Percentiles rank a stretch among this genome's conserved stretches.
These are phyloP conservation scores for Beta vulgaris DNA, from an alignment of 148 eudicot species.

Conservation along the genomic window DNA sequence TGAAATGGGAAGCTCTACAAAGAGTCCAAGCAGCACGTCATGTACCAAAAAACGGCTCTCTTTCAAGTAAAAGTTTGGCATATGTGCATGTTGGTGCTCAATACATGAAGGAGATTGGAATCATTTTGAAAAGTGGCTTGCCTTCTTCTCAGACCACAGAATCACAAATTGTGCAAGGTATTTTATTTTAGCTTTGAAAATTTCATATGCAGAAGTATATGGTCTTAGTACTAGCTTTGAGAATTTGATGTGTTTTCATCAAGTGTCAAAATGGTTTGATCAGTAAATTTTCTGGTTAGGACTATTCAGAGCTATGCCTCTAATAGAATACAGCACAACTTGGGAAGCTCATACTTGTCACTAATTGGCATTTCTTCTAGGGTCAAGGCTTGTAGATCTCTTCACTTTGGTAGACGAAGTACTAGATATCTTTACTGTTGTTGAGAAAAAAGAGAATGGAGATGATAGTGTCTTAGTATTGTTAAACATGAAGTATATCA, in stretches of 20 bases:
- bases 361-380: neutral
- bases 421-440: no score
- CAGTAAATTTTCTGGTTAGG: neutral
- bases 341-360: neutral
- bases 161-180: conserved; percentile 55
- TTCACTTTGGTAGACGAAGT: neutral
- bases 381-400: no score
- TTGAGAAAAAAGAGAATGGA: no score
- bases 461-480: no score
- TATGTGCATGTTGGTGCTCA: conserved; percentile 53
- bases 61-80: conserved; percentile 52
- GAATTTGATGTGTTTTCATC: neutral
- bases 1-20: conserved; percentile 49
- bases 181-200: neutral
- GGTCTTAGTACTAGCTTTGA: neutral
- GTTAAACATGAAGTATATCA: neutral
- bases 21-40: conserved; percentile 45
- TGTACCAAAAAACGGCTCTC: conserved; percentile 37
- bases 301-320: neutral
- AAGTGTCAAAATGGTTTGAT: neutral
- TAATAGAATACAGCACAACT: neutral
- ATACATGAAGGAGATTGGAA: conserved; percentile 36
- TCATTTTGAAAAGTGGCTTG: conserved; percentile 24
- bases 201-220: neutral
- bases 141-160: conserved; percentile 27